Conservation (phyloP, 2,329 filamentous ascomycete species). For the Colletotrichum gigasporum region DNA sequence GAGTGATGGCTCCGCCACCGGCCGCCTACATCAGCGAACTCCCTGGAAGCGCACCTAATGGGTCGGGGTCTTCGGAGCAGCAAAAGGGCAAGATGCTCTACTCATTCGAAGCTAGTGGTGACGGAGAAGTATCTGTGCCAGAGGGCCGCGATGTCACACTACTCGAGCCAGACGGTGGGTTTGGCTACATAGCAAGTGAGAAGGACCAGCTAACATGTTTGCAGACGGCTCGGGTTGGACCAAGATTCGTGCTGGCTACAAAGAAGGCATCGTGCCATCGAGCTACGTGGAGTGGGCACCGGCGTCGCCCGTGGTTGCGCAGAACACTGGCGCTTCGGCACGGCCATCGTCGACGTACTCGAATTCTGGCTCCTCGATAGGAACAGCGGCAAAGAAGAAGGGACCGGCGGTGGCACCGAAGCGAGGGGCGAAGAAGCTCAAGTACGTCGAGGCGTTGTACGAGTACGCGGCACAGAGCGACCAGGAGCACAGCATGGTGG, state of each 20-base stretch:
- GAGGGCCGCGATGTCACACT: constrained; percentile 83
- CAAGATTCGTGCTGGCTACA: constrained; percentile 78
- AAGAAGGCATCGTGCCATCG: constrained; percentile 87
- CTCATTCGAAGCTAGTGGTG: constrained; percentile 79
- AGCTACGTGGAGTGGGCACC: constrained; percentile 79
- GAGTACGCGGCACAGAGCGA: constrained; percentile 89
- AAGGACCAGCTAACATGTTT: neutral
- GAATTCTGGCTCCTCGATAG: constrained; percentile 76
- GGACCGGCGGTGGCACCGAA: constrained; percentile 91
- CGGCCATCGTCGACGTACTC: constrained; percentile 82
- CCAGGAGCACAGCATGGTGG: constrained; percentile 87
- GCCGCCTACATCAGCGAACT: constrained; percentile 78
- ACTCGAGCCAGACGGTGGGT: constrained; percentile 87
- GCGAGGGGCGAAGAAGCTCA: constrained; percentile 91
- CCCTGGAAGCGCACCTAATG: constrained; percentile 61
- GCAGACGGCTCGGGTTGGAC: constrained; percentile 92
- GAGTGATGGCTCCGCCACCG: constrained; percentile 89
- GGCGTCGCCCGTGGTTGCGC: constrained; percentile 53
- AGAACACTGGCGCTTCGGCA: constrained; percentile 56
- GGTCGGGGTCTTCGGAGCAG: constrained; percentile 54
- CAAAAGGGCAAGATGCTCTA: constrained; percentile 91
- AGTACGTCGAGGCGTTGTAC: constrained; percentile 93
- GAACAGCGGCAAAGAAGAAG: constrained; percentile 75
- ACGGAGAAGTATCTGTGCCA: constrained; percentile 82
- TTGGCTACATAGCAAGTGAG: neutral